Percentiles rank a stretch among this genome's conserved stretches.
phyloP scores from a whole-genome alignment of 495 filamentous ascomycete species.

The Xylaria palmicola region DNA sequence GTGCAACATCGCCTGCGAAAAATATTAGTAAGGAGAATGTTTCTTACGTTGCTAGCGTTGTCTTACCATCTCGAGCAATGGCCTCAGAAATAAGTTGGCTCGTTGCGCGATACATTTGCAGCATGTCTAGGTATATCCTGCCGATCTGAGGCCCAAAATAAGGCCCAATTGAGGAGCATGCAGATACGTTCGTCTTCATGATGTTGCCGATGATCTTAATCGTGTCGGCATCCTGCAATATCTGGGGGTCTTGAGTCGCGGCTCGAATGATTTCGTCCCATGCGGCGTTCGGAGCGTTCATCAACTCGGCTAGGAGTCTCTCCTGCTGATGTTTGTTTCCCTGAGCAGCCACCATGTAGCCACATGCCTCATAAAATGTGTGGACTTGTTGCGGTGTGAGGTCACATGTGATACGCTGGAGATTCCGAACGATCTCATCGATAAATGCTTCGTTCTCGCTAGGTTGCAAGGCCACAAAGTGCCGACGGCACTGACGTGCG shows the following conservation, averaged over 20 bases:
- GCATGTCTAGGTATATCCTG: slow-evolving; percentile 96
- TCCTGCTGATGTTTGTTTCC: slow-evolving; percentile 91
- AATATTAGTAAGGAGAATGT: slow-evolving; percentile 18
- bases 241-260: slow-evolving; percentile 76
- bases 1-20: slow-evolving; percentile 78
- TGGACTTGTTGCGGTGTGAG: slow-evolving; percentile 95
- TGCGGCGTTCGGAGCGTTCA: slow-evolving; percentile 87
- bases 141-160: slow-evolving; percentile 99
- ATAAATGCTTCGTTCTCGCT: slow-evolving; percentile 96
- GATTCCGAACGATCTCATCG: slow-evolving; percentile 94
- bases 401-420: slow-evolving; percentile 92
- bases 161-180: slow-evolving; percentile 89
- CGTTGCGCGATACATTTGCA: slow-evolving; percentile 97
- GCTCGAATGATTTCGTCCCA: slow-evolving; percentile 91
- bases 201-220: slow-evolving; percentile 99
- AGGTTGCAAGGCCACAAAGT: slow-evolving; percentile 94
- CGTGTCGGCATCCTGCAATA: slow-evolving; percentile 85
- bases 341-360: slow-evolving; percentile 98
- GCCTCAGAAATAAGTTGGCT: slow-evolving; percentile 92
- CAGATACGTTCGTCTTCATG: slow-evolving; percentile 99
- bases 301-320: slow-evolving; percentile 84
- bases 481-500: slow-evolving; percentile 93
- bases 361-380: slow-evolving; percentile 98
- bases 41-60: not conserved
- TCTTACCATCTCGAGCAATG: slow-evolving; percentile 78